Evolutionary conservation across 2,329 filamentous ascomycete genomes (phyloP).

Genomic region (Didymella sp.): DNA sequence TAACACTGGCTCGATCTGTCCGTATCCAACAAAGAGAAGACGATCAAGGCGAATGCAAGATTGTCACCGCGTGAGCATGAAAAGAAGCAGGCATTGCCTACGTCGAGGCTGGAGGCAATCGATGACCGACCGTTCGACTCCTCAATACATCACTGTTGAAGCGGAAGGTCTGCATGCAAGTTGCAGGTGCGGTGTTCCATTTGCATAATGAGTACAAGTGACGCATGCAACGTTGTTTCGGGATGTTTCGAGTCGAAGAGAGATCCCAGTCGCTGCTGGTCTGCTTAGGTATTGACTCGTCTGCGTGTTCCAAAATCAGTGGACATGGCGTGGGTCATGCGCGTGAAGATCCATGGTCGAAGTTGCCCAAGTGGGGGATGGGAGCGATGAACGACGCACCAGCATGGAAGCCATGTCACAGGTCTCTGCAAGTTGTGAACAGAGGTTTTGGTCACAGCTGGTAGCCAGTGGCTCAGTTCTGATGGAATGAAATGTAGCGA

Average conservation of each 20-base stretch:
- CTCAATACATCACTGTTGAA: no score
- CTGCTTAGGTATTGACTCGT: not conserved
- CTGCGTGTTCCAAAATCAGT: slow-evolving; percentile 2
- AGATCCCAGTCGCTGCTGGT: not conserved
- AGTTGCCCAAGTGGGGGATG: not conserved
- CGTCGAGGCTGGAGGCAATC: no score
- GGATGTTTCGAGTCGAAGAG: slow-evolving; percentile 7
- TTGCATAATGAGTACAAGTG: not conserved
- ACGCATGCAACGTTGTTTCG: slow-evolving; percentile 10
- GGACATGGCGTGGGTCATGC: not conserved
- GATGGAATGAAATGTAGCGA: not conserved
- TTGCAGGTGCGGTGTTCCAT: no score
- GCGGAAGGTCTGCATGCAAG: no score
- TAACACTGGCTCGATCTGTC: no score
- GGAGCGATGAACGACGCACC: not conserved
- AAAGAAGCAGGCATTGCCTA: no score
- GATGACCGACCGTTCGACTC: no score
- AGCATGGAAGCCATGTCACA: not conserved
- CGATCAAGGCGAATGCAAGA: no score
- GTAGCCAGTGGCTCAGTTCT: not conserved
- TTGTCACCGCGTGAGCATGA: no score
- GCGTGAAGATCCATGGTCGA: not conserved
- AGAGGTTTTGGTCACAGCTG: no score
- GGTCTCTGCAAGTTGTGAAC: no score
- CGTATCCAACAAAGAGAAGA: no score